Evolutionary conservation across 1,284 basidiomycete genomes (phyloP), one percentile per base, ranked within the genome.

Genomic region (Pyrrhoderma lamaoense): DNA sequence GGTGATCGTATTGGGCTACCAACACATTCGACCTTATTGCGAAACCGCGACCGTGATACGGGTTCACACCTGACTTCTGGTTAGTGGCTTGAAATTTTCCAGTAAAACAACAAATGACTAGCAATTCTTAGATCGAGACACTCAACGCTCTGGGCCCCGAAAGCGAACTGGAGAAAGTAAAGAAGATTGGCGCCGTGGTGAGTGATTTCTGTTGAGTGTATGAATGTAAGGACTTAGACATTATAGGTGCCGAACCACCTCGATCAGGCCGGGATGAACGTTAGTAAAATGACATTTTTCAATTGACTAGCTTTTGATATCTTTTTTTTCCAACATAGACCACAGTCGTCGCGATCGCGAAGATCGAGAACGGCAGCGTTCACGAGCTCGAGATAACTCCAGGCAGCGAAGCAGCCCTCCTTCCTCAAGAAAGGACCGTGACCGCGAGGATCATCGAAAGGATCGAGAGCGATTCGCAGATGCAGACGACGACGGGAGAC

Each of bases 151-250:
- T 25, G 37, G 37, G 35, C 27, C 59, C 67, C 43, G 85, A 77
- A 70, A 82, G 81, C 67, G 86, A 82, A 65, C 70, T 72, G 85
- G 80, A 38, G 87, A 89, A 63, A 71, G 70, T 39, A 80, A 76
- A 58, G 85, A 89, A 59, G 86, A 89, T 62, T 89, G 86, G 86
- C 75, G 86, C 61, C 76, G 84, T 77, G 83, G 86, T 87, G 60
- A 55, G 70, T 64, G 36, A 45, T 35, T n/a, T 19, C 16, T 22
- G 46, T n/a, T 23, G 11, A 11, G 23, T 18, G 13, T n/a, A 13
- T 40, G 19, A 19, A 23, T 16, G 21, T 14, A 44, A 36, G 45
- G 22, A 45, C 27, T 25, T 21, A 39, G 18, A 11, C 31, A 23
- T 37, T 48, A 11, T 49, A 80, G 75, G 74, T 49, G 61, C 70